Base-by-base conservation (phyloP, 2,329 filamentous ascomycete species). In the Aspergillus sp. region DNA sequence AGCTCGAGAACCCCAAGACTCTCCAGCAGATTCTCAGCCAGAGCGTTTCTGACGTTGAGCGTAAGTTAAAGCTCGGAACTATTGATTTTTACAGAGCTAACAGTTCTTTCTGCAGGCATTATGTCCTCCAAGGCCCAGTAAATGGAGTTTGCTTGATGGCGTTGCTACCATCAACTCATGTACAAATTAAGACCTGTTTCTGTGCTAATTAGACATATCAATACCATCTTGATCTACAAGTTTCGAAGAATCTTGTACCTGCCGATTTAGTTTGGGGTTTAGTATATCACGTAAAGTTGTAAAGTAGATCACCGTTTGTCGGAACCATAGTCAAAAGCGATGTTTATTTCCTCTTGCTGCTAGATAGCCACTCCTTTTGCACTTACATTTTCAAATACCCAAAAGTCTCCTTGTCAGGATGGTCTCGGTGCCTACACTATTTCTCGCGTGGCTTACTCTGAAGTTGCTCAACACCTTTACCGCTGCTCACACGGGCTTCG, bases 11-110 rank as follows among this genome's bases (percentile, higher is more conserved):
- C 86, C 95, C 96, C 78, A 98, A 93, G 87, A 85, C 89, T 67
- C 88, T 99, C 71, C 91, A 97, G 85, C 92, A 97, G 83, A 97
- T 99, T 73, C 87, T 99, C 70, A 89, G 95, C 82, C 95, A 99
- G 86, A 96, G 92, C 78, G 86, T 99, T 73, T 81, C 89, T 65
- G 95, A 99, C 79, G 88, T 99, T 75, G 95, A 99, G 88, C 93
- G 93, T 97, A 83, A 77, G 86, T 76, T 37, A 27, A 4, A n/a
- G 22, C 37, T 34, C 27, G 7, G 2, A 12, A 5, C 15, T 17
- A 3, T 3, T 11, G 15, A 7, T 7, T 22, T 37, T 20, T n/a
- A 5, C 19, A 11, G 22, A 19, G 13, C 52, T 54, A 49, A 54
- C 39, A 12, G 27, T 45, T 48, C n/a, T 17, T 30, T 20, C 4